Conservation (phyloP, 2,329 filamentous ascomycete genomes). For the Cytospora mali region DNA sequence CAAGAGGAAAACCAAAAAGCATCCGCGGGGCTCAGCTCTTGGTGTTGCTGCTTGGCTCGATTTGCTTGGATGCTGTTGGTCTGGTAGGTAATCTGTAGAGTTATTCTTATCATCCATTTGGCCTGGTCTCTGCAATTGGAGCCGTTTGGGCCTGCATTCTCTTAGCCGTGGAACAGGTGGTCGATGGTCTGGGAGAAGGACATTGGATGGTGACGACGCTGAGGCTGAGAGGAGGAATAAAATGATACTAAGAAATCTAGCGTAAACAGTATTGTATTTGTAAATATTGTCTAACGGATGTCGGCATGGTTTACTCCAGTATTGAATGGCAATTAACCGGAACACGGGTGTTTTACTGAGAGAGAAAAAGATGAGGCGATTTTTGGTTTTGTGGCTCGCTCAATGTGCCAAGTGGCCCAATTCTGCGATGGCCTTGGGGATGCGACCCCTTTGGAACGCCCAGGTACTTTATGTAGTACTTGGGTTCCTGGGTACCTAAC, state of each 20-base stretch:
- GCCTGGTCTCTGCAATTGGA: slow-evolving; percentile 13
- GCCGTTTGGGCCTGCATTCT: neutral
- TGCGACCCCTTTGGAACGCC: neutral
- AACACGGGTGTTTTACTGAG: neutral
- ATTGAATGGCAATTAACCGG: neutral
- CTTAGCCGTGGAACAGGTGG: neutral
- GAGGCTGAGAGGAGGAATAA: neutral
- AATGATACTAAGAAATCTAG: neutral
- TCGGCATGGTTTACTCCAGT: neutral
- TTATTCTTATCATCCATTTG: slow-evolving; percentile 17
- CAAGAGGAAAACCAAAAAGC: neutral
- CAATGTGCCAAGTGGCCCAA: neutral
- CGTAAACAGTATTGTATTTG: too few species aligned
- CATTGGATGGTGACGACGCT: neutral
- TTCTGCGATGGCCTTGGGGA: neutral
- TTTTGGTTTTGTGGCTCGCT: neutral
- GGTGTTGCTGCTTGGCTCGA: neutral
- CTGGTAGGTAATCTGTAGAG: neutral
- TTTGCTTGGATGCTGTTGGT: neutral
- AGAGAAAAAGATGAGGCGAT: neutral
- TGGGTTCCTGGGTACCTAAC: neutral
- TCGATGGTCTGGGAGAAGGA: slow-evolving; percentile 12
- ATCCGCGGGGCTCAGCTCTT: neutral
- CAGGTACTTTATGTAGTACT: neutral
- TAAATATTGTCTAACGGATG: neutral